Evolutionary conservation across 495 filamentous ascomycete genomes (phyloP).

Genomic region (Neurospora sp.): DNA sequence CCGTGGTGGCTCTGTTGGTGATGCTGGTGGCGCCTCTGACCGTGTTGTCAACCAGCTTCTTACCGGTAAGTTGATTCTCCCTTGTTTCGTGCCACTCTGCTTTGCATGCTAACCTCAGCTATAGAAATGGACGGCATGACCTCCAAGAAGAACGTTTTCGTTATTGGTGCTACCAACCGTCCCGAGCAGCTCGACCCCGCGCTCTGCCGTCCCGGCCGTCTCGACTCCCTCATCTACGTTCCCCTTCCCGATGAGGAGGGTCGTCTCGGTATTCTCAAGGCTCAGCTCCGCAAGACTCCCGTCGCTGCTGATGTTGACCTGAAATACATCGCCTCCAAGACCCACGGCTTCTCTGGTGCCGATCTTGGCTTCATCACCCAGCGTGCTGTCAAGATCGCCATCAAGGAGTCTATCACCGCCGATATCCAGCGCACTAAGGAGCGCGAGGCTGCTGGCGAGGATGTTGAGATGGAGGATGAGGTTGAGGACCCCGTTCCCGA

Average conservation of each 20-base stretch:
- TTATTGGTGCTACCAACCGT: conserved; percentile 97
- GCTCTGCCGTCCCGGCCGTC: conserved; percentile 94
- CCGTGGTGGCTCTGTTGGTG: conserved; percentile 91
- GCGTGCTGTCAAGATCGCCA: conserved; percentile 96
- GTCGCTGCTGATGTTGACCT: conserved; percentile 82
- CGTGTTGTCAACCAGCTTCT: conserved; percentile 99
- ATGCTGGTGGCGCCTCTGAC: conserved; percentile 96
- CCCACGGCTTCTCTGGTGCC: conserved; percentile 98
- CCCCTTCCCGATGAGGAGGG: conserved; percentile 86
- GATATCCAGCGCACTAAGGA: conserved; percentile 85
- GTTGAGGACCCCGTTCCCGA: conserved; percentile 92
- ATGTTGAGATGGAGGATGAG: conserved; percentile 71
- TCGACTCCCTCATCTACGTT: conserved; percentile 96
- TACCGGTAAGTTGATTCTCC: conserved; percentile 58
- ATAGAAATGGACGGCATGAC: conserved; percentile 98
- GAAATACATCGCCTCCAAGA: conserved; percentile 87
- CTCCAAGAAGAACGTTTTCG: conserved; percentile 99
- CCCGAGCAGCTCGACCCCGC: conserved; percentile 97
- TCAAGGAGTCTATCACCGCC: conserved; percentile 86
- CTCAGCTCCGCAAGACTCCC: conserved; percentile 96
- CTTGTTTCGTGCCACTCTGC: not conserved
- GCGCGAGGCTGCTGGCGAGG: conserved; percentile 75
- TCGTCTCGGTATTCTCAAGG: conserved; percentile 80
- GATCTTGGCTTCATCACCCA: conserved; percentile 99
- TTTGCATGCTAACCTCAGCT: conserved; percentile 32